A percentile compares a stretch with the other conserved stretches of the same genome.
phyloP scores from a whole-genome alignment of 176 grass and related monocot genomes.

The Hyparrhenia diplandra region DNA sequence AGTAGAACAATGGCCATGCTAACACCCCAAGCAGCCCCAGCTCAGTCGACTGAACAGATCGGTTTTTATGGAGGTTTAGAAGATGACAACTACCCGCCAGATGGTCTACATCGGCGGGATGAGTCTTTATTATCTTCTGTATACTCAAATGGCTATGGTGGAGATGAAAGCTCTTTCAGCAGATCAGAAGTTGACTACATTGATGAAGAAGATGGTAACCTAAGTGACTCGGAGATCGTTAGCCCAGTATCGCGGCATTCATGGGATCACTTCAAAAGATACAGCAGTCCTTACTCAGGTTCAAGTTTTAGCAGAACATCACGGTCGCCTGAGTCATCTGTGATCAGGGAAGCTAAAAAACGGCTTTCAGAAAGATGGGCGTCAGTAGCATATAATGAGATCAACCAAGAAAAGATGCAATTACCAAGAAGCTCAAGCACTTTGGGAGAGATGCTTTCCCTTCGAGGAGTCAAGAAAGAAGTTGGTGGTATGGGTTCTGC shows the following conservation, averaged over 20 bases:
- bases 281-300: slow-evolving; percentile 51
- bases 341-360: slow-evolving; percentile 82
- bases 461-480: slow-evolving; percentile 62
- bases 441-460: slow-evolving; percentile 88
- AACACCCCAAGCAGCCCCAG: slow-evolving; percentile 16
- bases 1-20: slow-evolving; percentile 41
- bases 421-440: slow-evolving; percentile 80
- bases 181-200: slow-evolving; percentile 78
- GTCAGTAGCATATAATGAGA: slow-evolving; percentile 56
- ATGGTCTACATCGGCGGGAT: slow-evolving; percentile 49
- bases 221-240: slow-evolving; percentile 55
- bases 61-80: slow-evolving; percentile 23
- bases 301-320: slow-evolving; percentile 58
- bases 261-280: slow-evolving; percentile 66
- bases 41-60: slow-evolving; percentile 8
- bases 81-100: slow-evolving; percentile 25
- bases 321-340: slow-evolving; percentile 71
- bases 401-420: slow-evolving; percentile 42
- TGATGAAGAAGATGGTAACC: slow-evolving; percentile 54
- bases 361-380: slow-evolving; percentile 89
- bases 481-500: slow-evolving; percentile 10
- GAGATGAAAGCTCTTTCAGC: slow-evolving; percentile 85
- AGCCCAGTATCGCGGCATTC: slow-evolving; percentile 68
- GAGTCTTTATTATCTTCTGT: slow-evolving; percentile 89
- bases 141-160: slow-evolving; percentile 87